phyloP scores from a whole-genome alignment of 495 filamentous ascomycete species.

The Arthonia radiata region DNA sequence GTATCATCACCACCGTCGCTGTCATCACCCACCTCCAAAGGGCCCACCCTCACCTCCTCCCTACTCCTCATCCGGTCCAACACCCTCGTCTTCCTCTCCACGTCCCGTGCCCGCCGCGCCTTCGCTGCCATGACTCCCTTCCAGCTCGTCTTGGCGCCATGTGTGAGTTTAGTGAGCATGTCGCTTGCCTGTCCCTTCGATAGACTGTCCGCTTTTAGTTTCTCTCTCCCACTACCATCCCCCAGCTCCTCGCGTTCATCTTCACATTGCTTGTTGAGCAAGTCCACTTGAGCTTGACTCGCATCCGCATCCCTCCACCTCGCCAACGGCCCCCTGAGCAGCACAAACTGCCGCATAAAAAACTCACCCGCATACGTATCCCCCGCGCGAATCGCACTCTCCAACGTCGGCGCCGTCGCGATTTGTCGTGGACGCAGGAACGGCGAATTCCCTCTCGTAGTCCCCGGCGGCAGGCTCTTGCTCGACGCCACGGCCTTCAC shows the following conservation, averaged over 20 bases:
- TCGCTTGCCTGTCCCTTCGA: constrained; percentile 68
- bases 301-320: constrained; percentile 47
- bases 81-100: constrained; percentile 16
- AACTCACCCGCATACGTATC: constrained; percentile 50
- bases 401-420: constrained; percentile 30
- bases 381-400: constrained; percentile 51
- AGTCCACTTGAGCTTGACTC: constrained; percentile 38
- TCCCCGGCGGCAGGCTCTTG: constrained; percentile 6
- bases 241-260: no score
- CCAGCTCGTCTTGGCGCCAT: constrained; percentile 53
- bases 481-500: constrained; percentile 10
- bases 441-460: constrained; percentile 19
- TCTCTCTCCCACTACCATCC: no score
- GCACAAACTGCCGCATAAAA: constrained; percentile 35
- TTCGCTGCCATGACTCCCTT: constrained; percentile 23
- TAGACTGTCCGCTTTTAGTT: constrained; percentile 26
- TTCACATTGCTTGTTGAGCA: constrained; percentile 42
- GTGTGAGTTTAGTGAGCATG: constrained; percentile 78
- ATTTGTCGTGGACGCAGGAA: constrained; percentile 43
- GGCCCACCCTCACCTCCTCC: constrained; percentile 42
- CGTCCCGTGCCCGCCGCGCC: constrained; percentile 20
- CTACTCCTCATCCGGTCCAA: constrained; percentile 17
- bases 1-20: no score
- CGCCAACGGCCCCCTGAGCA: no score
- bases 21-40: constrained; percentile 15